Percentiles rank a stretch among this genome's conserved stretches.
phyloP scores from a whole-genome alignment of 169 alveolate genomes.

The Besnoitia besnoiti region DNA sequence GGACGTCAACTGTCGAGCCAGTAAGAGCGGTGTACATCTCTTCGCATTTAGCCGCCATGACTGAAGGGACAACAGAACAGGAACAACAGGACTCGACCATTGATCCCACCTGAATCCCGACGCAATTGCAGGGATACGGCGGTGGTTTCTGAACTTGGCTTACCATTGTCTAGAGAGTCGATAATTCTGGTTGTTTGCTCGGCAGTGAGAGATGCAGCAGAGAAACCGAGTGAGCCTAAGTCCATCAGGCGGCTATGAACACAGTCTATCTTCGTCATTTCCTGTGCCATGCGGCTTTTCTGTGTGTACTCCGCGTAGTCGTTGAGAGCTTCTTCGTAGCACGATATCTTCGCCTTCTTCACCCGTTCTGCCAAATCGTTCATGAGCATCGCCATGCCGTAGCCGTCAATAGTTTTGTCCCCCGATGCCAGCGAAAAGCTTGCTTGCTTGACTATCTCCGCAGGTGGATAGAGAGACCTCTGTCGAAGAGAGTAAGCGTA shows the following conservation, averaged over 20 bases:
- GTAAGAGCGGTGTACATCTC: slow-evolving; percentile 26
- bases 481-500: background rate
- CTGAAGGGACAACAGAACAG: slow-evolving; percentile 19
- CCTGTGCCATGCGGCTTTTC: slow-evolving; percentile 11
- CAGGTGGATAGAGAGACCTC: background rate
- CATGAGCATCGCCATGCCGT: background rate
- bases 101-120: background rate
- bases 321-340: slow-evolving; percentile 34
- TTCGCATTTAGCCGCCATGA: background rate
- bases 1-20: background rate
- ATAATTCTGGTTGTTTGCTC: background rate
- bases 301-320: slow-evolving; percentile 9
- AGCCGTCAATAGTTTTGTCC: background rate
- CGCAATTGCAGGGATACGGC: background rate
- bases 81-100: background rate
- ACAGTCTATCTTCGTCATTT: slow-evolving; percentile 18
- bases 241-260: background rate
- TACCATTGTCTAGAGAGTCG: background rate
- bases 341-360: background rate
- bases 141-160: background rate
- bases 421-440: background rate
- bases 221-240: background rate
- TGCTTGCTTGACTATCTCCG: background rate
- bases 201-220: background rate
- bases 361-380: background rate